These are phyloP conservation scores for Amphirosellinia nigrospora DNA, from an alignment of 495 filamentous ascomycete genomes.

Conservation along the genomic window DNA sequence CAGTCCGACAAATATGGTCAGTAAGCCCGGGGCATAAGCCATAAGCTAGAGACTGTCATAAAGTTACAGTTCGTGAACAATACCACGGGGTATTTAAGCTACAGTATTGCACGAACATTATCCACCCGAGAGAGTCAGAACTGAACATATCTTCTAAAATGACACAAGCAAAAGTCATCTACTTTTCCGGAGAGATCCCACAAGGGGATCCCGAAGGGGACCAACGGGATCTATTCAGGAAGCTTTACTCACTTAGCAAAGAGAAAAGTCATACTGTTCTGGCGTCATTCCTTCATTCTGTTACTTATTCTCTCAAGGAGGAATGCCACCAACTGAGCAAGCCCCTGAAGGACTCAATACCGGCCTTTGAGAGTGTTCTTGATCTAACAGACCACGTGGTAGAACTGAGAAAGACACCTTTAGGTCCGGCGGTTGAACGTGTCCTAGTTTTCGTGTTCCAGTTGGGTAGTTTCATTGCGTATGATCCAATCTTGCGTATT, in stretches of 20 bases:
- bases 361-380: constrained; percentile 2
- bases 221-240: not conserved
- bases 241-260: not conserved
- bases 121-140: no score
- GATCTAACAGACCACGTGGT: constrained; percentile 8
- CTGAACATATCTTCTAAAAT: no score
- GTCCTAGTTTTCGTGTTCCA: not conserved
- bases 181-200: not conserved
- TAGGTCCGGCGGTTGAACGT: not conserved
- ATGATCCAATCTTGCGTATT: not conserved
- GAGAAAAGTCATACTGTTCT: not conserved
- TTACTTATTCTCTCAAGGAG: not conserved
- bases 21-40: no score
- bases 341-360: not conserved
- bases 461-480: not conserved
- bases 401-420: not conserved
- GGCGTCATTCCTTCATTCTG: not conserved
- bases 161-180: not conserved
- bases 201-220: not conserved
- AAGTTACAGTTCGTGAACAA: no score
- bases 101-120: no score
- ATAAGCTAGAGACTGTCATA: no score
- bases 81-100: no score
- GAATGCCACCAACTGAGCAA: not conserved
- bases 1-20: no score